Evolutionary conservation across 176 grass and related monocot genomes (phyloP).

Genomic region (Carex pumila): DNA sequence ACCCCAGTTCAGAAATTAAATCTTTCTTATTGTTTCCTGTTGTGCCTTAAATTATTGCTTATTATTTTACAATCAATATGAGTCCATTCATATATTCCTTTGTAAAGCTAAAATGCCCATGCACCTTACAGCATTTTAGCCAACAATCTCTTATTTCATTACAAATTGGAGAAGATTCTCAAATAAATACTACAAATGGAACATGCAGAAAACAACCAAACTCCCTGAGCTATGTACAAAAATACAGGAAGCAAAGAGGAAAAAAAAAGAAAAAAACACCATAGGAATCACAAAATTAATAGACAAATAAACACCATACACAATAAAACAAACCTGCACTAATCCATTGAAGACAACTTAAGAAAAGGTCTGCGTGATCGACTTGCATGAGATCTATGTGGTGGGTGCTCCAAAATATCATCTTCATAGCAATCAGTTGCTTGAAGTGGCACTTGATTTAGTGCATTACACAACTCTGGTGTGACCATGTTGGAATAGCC

Average conservation of each 20-base stretch:
- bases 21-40: background rate
- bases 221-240: conserved; percentile 47
- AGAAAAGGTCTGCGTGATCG: conserved; percentile 34
- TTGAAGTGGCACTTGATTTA: conserved; percentile 40
- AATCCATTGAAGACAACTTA: conserved; percentile 33
- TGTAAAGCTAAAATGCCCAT: background rate
- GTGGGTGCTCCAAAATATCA: background rate
- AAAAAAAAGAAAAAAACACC: conserved; percentile 17
- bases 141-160: background rate
- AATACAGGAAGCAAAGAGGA: conserved; percentile 18
- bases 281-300: conserved; percentile 38
- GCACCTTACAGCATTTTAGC: background rate
- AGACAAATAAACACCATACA: conserved; percentile 49
- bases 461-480: conserved; percentile 71
- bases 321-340: conserved; percentile 29
- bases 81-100: background rate
- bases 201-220: conserved; percentile 27
- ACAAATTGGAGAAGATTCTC: conserved; percentile 16
- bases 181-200: conserved; percentile 24
- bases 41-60: background rate
- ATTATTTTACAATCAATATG: background rate
- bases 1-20: background rate
- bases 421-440: conserved; percentile 45
- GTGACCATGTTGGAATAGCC: conserved; percentile 81
- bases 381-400: conserved; percentile 16